Evolutionary conservation across 2,329 filamentous ascomycete genomes (phyloP).

Genomic region (Aulographum hederae): DNA sequence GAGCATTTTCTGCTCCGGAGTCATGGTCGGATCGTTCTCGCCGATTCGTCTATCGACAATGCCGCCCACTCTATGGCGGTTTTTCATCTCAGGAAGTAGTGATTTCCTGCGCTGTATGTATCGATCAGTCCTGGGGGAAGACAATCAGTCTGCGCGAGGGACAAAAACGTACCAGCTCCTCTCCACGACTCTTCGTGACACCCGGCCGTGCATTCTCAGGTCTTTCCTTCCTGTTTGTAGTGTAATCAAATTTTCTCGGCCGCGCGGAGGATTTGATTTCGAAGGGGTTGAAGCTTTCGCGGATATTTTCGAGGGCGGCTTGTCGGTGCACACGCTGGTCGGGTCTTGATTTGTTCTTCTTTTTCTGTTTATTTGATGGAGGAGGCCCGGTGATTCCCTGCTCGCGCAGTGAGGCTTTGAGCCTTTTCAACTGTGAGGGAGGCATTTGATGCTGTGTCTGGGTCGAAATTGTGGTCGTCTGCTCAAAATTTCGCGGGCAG

Average conservation of each 20-base stretch:
- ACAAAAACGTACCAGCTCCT: slow-evolving; percentile 54
- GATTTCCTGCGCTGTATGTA: slow-evolving; percentile 55
- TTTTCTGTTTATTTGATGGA: slow-evolving; percentile 88
- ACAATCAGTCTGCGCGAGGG: too few relatives aligned
- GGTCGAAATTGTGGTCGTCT: too few relatives aligned
- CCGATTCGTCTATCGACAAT: slow-evolving; percentile 88
- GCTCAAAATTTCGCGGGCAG: too few relatives aligned
- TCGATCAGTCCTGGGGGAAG: too few relatives aligned
- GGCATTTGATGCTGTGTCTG: too few relatives aligned
- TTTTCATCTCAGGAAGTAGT: slow-evolving; percentile 75
- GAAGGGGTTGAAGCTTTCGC: slow-evolving; percentile 95
- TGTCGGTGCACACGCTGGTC: slow-evolving; percentile 63
- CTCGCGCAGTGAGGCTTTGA: slow-evolving; percentile 78
- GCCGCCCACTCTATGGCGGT: slow-evolving; percentile 77
- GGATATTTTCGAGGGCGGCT: slow-evolving; percentile 65
- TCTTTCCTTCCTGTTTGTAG: slow-evolving; percentile 37
- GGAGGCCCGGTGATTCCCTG: slow-evolving; percentile 82
- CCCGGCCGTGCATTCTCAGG: slow-evolving; percentile 57
- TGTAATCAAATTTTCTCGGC: slow-evolving; percentile 72
- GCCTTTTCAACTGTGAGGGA: slow-evolving; percentile 86
- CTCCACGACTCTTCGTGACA: slow-evolving; percentile 67
- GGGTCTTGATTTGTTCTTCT: slow-evolving; percentile 46
- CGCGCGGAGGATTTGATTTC: slow-evolving; percentile 69
- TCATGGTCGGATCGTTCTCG: slow-evolving; percentile 88
- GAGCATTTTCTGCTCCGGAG: slow-evolving; percentile 77